Conservation (phyloP, 495 filamentous ascomycete genomes). For the Staphylotrichum tortipilum region DNA sequence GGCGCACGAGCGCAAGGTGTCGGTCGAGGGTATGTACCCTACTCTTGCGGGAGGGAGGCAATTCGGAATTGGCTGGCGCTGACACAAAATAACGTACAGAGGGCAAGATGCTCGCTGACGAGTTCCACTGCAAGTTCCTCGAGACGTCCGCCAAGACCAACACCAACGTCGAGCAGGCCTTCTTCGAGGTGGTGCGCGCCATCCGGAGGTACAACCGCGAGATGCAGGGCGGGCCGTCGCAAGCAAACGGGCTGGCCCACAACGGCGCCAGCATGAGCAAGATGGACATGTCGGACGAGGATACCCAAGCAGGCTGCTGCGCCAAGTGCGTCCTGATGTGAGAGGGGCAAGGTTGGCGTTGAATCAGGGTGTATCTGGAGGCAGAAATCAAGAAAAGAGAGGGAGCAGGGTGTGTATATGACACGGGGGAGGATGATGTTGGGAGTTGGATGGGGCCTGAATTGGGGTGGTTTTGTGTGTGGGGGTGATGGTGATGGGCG, state of each 20-base stretch:
- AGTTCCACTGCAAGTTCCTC: slow-evolving; percentile 95
- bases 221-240: slow-evolving; percentile 74
- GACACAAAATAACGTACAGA: slow-evolving; percentile 45
- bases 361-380: too few relatives aligned
- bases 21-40: slow-evolving; percentile 80
- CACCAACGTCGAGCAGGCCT: slow-evolving; percentile 96
- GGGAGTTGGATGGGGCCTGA: too few relatives aligned
- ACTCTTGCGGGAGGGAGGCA: too few relatives aligned
- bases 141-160: slow-evolving; percentile 97
- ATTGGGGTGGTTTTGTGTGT: too few relatives aligned
- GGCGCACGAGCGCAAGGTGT: slow-evolving; percentile 81
- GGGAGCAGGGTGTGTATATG: slow-evolving; percentile 1
- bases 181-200: slow-evolving; percentile 95
- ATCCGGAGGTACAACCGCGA: slow-evolving; percentile 97
- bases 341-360: too few relatives aligned
- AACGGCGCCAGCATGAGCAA: slow-evolving; percentile 56
- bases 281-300: slow-evolving; percentile 68
- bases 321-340: slow-evolving; percentile 86
- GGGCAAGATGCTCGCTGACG: slow-evolving; percentile 74
- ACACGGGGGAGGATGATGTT: not conserved
- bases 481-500: too few relatives aligned
- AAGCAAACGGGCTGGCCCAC: slow-evolving; percentile 54
- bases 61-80: too few relatives aligned
- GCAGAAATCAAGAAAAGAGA: too few relatives aligned
- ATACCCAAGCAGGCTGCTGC: slow-evolving; percentile 72